A percentile compares a stretch with the other conserved stretches of the same genome.
Evolutionary conservation across 2,329 filamentous ascomycete species (phyloP).

Genomic region (Elsinoe necatrix): DNA sequence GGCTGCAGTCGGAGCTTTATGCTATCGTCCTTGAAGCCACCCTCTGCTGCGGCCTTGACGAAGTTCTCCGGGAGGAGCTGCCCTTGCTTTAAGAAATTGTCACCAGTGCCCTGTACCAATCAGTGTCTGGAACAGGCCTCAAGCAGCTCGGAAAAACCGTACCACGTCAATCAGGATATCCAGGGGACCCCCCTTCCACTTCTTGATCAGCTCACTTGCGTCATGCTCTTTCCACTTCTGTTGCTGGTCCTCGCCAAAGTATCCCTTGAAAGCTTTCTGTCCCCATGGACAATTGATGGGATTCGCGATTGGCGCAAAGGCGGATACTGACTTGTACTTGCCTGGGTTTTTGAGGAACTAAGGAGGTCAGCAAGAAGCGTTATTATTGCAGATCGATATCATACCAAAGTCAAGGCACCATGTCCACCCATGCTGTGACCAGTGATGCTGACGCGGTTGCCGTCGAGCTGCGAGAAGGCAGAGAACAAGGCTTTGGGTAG

Average conservation of each 20-base stretch:
- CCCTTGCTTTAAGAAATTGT: conserved; percentile 92
- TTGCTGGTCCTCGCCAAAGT: conserved; percentile 67
- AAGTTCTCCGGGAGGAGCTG: conserved; percentile 95
- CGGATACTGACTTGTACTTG: conserved; percentile 78
- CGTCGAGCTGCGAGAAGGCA: conserved; percentile 64
- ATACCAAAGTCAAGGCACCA: conserved; percentile 73
- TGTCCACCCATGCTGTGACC: conserved; percentile 98
- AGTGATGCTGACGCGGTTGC: conserved; percentile 65
- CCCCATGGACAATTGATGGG: conserved; percentile 84
- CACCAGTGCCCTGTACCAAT: conserved; percentile 62
- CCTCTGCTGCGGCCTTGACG: conserved; percentile 65
- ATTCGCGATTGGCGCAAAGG: conserved; percentile 85
- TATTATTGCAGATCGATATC: not conserved
- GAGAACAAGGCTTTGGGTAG: conserved; percentile 69
- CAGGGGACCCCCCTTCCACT: conserved; percentile 60
- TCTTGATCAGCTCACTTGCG: conserved; percentile 77
- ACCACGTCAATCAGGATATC: conserved; percentile 83
- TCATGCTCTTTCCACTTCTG: conserved; percentile 82
- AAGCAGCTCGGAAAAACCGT: conserved; percentile 30
- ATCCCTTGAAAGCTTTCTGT: conserved; percentile 86
- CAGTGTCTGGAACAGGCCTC: not conserved
- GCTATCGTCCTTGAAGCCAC: conserved; percentile 56
- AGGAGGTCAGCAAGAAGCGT: not conserved
- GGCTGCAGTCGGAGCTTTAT: conserved; percentile 76
- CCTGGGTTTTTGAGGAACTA: conserved; percentile 84